Evolutionary conservation across 2,329 filamentous ascomycete species (phyloP), one percentile per base, ranked within the genome.

Genomic region (Helminthosporium solani): DNA sequence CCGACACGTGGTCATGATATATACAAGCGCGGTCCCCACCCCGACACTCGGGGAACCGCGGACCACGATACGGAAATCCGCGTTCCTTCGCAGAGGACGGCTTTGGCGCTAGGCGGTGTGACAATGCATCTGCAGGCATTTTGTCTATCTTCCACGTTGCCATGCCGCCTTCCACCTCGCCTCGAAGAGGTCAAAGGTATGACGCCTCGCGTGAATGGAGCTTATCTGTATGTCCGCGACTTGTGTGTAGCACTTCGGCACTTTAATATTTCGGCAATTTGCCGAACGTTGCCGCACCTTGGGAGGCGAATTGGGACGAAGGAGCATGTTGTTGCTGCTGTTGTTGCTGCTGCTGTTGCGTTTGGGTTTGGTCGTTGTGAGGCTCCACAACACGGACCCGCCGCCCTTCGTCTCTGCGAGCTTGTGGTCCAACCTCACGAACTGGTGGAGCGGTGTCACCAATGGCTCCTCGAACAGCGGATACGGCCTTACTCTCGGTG

Each of bases 401-500:
- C 44, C 57, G 63, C 11, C 56, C 49, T 14, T 66, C 58, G 3
- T 60, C 61, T 42, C 56, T 63, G n/a, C 47, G 44, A 9, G 14
- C 43, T 28, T 43, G 41, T 28, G 40, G 40, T n/a, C 50, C 39
- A 31, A 54, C 35, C 44, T 49, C 51, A 35, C 52, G 42, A 42
- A 50, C 54, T 33, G 53, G 44, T 31, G 49, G 43, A 33, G 33
- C 47, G 23, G 46, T 51, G 2, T 61, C 60, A 21, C 59, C 64
- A 34, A 72, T 50, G 15, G 63, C 52, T 15, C 61, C 60, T 14
- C 71, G 65, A 16, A 68, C 70, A 18, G 63, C 68, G 27, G 60
- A 65, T 3, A 75, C 74, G 15, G 74, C 74, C 49, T 60, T 67
- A 52, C 73, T 75, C 52, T 75, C 72, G 6, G 53, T 56, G 12